Evolutionary conservation across 1,139 yeast genomes (phyloP), one percentile per base, ranked within the genome.

Genomic region (Saccharomyces hybrid): DNA sequence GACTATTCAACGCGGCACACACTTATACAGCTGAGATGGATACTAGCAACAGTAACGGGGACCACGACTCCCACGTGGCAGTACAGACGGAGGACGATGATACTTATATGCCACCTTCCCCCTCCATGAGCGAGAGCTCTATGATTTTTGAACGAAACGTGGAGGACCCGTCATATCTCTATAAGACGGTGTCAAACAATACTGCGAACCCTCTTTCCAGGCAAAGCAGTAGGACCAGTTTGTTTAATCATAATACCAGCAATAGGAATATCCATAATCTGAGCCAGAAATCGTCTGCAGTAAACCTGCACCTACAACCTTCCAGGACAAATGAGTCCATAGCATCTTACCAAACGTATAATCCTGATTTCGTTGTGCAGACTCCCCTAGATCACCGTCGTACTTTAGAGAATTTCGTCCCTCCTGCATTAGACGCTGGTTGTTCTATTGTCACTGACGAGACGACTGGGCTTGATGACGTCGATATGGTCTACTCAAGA

Each of bases 361-460:
- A 38, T 19, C 44, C 44, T 9, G 44, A 38, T 21, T 47, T 42
- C 27, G 31, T 27, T 53, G 29, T 38, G 5, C 52, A 50, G 55
- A 55, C 50, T 47, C 58, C 59, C 53, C 56, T 53, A 34, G 59
- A 58, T 44, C 78, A 78, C 14, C 65, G 78, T 19, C 84, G 78
- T 61, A 75, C 78, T 7, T 69, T 74, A 49, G 86, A 88, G 67
- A 89, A 88, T 69, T 83, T 76, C 63, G 86, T 88, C 52, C 90
- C 96, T 1, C 90, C 96, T 1, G 91, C 90, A 9, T 75, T 89
- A 65, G 96, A 88, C 65, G 91, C 90, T 14, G 79, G 91, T 28
- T 80, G 95, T 2, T 77, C 82, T 51, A 78, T 85, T 42, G 76
- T 87, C 50, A 78, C 80, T 34, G 84, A 82, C 62, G 73, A 78